A percentile compares a stretch with the other conserved stretches of the same genome.
These are phyloP conservation scores for Fusarium sp. DNA, from an alignment of 2,329 filamentous ascomycete species.

Conservation along the genomic window DNA sequence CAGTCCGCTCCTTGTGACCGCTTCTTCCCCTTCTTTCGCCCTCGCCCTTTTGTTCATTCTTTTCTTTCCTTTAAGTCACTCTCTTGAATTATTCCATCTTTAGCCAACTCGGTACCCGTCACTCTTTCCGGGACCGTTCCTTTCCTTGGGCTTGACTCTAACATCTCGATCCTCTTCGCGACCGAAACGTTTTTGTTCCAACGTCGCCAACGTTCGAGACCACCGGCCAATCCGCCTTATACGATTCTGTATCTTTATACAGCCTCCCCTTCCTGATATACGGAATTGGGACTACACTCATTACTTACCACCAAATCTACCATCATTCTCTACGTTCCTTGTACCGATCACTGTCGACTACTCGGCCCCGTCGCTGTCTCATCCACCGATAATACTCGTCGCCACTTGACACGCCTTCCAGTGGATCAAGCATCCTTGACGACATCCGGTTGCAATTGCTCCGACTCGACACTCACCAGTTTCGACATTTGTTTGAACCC, in stretches of 20 bases:
- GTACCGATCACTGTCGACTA: conserved; percentile 28
- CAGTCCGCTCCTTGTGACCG: conserved; percentile 53
- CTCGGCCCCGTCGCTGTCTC: conserved; percentile 14
- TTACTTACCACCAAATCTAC: conserved; percentile 40
- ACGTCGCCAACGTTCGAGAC: conserved; percentile 39
- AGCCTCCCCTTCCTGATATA: conserved; percentile 28
- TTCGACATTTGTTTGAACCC: conserved; percentile 24
- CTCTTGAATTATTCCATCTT: conserved; percentile 55
- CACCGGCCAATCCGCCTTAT: conserved; percentile 27
- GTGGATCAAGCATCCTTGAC: conserved; percentile 34
- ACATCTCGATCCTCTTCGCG: conserved; percentile 38
- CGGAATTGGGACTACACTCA: conserved; percentile 50
- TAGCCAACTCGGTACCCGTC: conserved; percentile 59
- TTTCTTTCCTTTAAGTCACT: conserved; percentile 65
- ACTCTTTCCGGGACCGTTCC: conserved; percentile 65
- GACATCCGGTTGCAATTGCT: conserved; percentile 22
- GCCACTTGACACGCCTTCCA: conserved; percentile 25
- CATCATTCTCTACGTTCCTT: conserved; percentile 40
- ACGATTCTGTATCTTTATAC: conserved; percentile 33
- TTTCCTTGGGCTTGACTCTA: conserved; percentile 53
- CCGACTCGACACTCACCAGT: conserved; percentile 24
- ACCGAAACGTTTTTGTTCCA: conserved; percentile 29
- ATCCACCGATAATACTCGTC: conserved; percentile 21
- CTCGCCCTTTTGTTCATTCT: conserved; percentile 54
- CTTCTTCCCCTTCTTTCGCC: conserved; percentile 54